Conservation (phyloP, 306 rosid genomes). For the Sesbania bispinosa region DNA sequence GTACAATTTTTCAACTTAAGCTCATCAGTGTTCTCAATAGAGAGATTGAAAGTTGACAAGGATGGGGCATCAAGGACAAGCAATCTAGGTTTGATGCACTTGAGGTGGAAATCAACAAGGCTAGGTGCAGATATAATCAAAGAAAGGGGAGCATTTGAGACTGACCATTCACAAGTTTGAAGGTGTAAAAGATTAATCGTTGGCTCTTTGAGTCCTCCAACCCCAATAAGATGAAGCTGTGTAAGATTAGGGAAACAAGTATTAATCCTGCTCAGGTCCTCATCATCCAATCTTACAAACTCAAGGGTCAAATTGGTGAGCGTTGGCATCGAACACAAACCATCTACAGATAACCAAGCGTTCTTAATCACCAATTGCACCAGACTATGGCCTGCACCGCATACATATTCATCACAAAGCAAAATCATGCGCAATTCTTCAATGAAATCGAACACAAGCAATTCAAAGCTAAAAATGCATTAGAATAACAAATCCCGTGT, state of each 20-base stretch:
- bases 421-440: too few species aligned
- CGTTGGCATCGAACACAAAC: slow-evolving; percentile 43
- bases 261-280: slow-evolving; percentile 43
- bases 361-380: slow-evolving; percentile 48
- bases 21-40: slow-evolving; percentile 45
- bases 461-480: too few species aligned
- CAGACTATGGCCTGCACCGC: slow-evolving; percentile 41
- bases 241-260: slow-evolving; percentile 48
- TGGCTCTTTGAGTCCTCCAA: slow-evolving; percentile 65
- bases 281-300: slow-evolving; percentile 60
- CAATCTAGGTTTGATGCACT: slow-evolving; percentile 49
- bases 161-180: slow-evolving; percentile 51
- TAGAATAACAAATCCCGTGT: too few species aligned
- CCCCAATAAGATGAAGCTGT: slow-evolving; percentile 54
- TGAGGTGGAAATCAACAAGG: slow-evolving; percentile 47
- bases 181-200: slow-evolving; percentile 47
- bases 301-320: slow-evolving; percentile 55
- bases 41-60: slow-evolving; percentile 43
- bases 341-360: slow-evolving; percentile 65
- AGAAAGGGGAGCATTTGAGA: slow-evolving; percentile 60
- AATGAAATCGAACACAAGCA: too few species aligned
- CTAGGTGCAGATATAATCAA: slow-evolving; percentile 52
- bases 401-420: background rate
- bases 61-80: slow-evolving; percentile 49
- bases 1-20: slow-evolving; percentile 35